Percentiles rank a stretch among this genome's conserved stretches.
Conservation (phyloP, 345 rosid species). For the Triadica sebifera region DNA sequence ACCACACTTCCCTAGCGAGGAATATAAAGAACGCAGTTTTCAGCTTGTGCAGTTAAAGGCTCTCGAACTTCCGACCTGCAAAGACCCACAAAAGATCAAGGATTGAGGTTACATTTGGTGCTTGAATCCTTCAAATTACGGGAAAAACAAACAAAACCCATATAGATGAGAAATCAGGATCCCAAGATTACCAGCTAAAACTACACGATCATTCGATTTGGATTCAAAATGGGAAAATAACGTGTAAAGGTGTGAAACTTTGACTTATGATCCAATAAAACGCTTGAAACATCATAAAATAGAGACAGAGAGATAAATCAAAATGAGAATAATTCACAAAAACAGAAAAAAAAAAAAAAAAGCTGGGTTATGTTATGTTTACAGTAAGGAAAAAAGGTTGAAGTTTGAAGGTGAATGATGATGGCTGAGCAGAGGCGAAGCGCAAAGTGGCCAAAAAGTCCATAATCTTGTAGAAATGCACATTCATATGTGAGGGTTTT, state of each 20-base stretch:
- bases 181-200: not conserved
- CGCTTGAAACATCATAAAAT: not conserved
- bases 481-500: conserved; percentile 1
- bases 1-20: not conserved
- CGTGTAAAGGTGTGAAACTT: too few species aligned
- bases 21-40: not conserved
- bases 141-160: conserved; percentile 1
- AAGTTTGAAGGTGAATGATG: not conserved
- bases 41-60: not conserved
- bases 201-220: not conserved
- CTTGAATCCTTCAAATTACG: conserved; percentile 3
- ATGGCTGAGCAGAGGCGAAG: not conserved
- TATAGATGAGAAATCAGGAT: not conserved
- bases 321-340: not conserved
- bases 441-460: not conserved
- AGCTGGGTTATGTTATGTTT: not conserved
- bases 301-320: not conserved
- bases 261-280: not conserved
- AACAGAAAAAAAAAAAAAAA: not conserved
- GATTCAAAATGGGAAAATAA: conserved; percentile 1
- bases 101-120: conserved; percentile 3
- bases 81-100: not conserved
- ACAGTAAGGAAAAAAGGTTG: not conserved
- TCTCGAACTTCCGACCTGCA: not conserved
- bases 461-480: not conserved